These are phyloP conservation scores for Coemansia sp. DNA, from an alignment of 192 early-diverging fungal species.

Conservation along the genomic window DNA sequence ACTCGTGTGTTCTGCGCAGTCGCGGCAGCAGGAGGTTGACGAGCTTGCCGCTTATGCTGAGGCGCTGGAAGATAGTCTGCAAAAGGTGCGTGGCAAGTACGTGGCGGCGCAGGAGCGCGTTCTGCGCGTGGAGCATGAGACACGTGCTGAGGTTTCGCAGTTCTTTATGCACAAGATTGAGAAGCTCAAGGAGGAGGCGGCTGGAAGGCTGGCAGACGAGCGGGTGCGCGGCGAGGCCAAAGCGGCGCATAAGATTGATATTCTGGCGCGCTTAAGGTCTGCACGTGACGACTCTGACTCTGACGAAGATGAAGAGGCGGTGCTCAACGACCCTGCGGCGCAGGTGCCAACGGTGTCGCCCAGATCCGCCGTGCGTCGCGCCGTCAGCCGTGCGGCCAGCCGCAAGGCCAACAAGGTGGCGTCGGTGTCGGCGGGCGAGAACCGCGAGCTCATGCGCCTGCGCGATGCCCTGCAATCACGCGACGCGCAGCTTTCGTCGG, in stretches of 20 bases:
- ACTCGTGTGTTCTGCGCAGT: constrained; percentile 1
- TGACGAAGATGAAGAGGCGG: constrained; percentile 8
- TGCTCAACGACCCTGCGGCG: too few relatives aligned
- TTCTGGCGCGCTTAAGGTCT: constrained; percentile 40
- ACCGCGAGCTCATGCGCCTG: constrained; percentile 21
- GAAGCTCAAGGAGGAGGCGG: constrained; percentile 47
- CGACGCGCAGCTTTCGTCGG: constrained; percentile 23
- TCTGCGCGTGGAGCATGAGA: constrained; percentile 54
- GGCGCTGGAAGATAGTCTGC: constrained; percentile 20
- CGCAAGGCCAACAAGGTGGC: constrained; percentile 44
- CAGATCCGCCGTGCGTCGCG: constrained; percentile 31
- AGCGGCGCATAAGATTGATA: constrained; percentile 50
- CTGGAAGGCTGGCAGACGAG: constrained; percentile 45
- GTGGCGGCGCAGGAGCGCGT: constrained; percentile 53
- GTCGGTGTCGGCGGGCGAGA: constrained; percentile 46
- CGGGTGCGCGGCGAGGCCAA: constrained; percentile 27
- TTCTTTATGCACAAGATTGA: constrained; percentile 50
- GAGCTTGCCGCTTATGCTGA: constrained; percentile 38
- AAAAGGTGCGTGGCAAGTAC: constrained; percentile 34
- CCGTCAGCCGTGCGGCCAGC: constrained; percentile 42
- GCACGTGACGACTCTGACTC: constrained; percentile 7
- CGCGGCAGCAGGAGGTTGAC: constrained; percentile 23
- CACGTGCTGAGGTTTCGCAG: constrained; percentile 52
- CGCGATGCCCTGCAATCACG: constrained; percentile 13
- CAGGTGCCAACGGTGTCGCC: constrained; percentile 48